Evolutionary conservation across 805 yeast species (phyloP), one percentile per base, ranked within the genome.

Genomic region (Suhomyces prunicola): DNA sequence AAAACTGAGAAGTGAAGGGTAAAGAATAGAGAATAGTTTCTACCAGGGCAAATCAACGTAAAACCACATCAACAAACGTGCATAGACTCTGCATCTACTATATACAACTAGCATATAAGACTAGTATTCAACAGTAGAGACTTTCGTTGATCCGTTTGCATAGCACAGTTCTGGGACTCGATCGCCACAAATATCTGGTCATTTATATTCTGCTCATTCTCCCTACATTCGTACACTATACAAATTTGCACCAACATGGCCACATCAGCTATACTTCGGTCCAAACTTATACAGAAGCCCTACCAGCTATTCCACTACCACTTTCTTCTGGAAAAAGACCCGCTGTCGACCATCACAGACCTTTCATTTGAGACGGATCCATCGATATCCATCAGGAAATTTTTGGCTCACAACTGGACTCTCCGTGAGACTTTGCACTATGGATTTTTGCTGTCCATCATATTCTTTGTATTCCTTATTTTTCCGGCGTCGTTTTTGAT

Each of bases 381-480:
- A 9, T 66, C 66, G 26, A 59, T 68, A 15, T 69, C 81, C 2
- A 55, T 84, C 42, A 57, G 65, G 47, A 73, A 71, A 58, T 63
- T 84, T 40, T 72, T 70, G 61, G 65, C 66, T 36, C 78, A 77
- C 59, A 65, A 71, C 41, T 76, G 80, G 69, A 67, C 76, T 0
- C 55, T 60, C 10, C 67, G 70, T 35, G 96, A 89, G 57, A 64
- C 81, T 54, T 61, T 72, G 48, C 82, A 80, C 79, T 76, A 79
- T 72, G 71, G 78, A 35, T 73, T 84, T 60, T 60, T 83, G 56
- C 57, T 80, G 41, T 63, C 75, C 56, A 78, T 90, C 57, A 75
- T 85, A 64, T 57, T 79, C 36, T 81, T 83, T 65, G 88, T 85
- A 9, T 80, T 84, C 50, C 63, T 80, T 53, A 73, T 85, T 51